Conservation (phyloP, 2,329 filamentous ascomycete genomes). For the Teratosphaeria destructans region DNA sequence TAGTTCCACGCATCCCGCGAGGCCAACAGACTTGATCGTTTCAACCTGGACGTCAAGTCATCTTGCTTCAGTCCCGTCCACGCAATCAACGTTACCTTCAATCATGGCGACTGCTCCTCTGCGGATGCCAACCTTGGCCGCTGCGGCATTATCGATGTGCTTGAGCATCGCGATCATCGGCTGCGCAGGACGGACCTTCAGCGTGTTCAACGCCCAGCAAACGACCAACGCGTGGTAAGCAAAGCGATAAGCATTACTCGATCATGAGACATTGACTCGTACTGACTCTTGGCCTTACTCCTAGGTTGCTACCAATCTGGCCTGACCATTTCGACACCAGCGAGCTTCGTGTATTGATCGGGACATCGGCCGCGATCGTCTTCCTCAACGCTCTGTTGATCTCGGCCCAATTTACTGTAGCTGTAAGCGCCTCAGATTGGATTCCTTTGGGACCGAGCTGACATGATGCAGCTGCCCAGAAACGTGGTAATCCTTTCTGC, state of each 20-base stretch:
- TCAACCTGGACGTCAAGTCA: background rate
- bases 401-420: conserved; percentile 26
- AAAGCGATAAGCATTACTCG: too few species aligned
- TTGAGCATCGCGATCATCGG: conserved; percentile 34
- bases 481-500: conserved; percentile 28
- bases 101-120: conserved; percentile 8
- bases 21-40: background rate
- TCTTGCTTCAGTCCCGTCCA: background rate
- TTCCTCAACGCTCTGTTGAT: conserved; percentile 28
- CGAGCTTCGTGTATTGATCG: conserved; percentile 33
- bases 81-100: background rate
- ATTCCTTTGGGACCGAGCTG: background rate
- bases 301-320: conserved; percentile 36
- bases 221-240: conserved; percentile 31
- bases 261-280: too few species aligned
- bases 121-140: conserved; percentile 16
- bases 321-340: conserved; percentile 36
- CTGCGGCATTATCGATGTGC: conserved; percentile 21
- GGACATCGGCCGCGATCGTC: conserved; percentile 27
- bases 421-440: background rate
- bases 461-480: conserved; percentile 27
- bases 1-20: background rate
- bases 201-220: conserved; percentile 33
- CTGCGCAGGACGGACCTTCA: conserved; percentile 33
- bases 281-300: too few species aligned